Evolutionary conservation across 75 land plant genomes (phyloP).

Genomic region (Pinus albicaulis): DNA sequence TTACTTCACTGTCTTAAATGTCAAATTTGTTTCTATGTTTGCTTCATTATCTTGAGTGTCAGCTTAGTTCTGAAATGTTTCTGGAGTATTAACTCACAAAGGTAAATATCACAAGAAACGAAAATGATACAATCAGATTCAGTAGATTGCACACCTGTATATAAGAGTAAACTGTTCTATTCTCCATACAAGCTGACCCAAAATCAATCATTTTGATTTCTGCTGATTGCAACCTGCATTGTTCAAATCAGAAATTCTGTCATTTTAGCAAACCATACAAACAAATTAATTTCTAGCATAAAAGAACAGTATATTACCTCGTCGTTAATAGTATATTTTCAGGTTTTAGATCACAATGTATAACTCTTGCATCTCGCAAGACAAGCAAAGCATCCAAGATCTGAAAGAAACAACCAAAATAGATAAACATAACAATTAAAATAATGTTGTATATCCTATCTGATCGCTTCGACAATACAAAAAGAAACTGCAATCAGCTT

Average conservation of each 20-base stretch:
- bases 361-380: slow-evolving; percentile 86
- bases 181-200: slow-evolving; percentile 96
- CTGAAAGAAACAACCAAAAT: slow-evolving; percentile 26
- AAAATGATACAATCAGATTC: not conserved
- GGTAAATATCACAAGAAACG: not conserved
- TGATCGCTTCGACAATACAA: not conserved
- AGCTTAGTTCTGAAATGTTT: not conserved
- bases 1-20: not conserved
- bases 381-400: slow-evolving; percentile 75
- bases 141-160: slow-evolving; percentile 67
- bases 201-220: slow-evolving; percentile 94
- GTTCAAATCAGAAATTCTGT: slow-evolving; percentile 5
- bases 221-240: slow-evolving; percentile 58
- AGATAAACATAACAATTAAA: not conserved
- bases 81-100: not conserved
- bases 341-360: slow-evolving; percentile 98
- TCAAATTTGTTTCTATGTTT: not conserved
- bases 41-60: not conserved
- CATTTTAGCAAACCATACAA: slow-evolving; percentile 6
- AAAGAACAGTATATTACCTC: slow-evolving; percentile 33
- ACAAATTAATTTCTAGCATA: not conserved
- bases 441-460: not conserved
- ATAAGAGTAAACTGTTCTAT: slow-evolving; percentile 88
- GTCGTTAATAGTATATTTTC: slow-evolving; percentile 93
- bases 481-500: not conserved